phyloP scores from a whole-genome alignment of 805 yeast genomes.

The Yarrowia keelungensis region DNA sequence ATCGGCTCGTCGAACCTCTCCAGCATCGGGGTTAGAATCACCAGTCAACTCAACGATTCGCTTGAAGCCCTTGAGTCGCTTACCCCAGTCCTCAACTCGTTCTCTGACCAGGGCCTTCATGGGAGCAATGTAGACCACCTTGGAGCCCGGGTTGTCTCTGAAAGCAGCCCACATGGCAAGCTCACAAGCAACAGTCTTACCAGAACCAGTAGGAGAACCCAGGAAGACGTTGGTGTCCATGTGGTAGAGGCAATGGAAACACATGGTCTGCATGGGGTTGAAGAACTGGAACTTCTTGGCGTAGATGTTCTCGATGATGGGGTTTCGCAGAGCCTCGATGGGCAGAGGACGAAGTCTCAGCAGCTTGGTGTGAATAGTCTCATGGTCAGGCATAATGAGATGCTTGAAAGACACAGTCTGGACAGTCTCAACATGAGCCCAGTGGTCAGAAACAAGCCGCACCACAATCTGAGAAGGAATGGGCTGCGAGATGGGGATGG shows the following conservation, averaged over 20 bases:
- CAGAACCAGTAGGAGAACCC: slow-evolving; percentile 99
- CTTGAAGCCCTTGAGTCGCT: slow-evolving; percentile 46
- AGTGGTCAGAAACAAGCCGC: slow-evolving; percentile 78
- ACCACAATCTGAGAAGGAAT: slow-evolving; percentile 88
- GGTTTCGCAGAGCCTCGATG: slow-evolving; percentile 74
- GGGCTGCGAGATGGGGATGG: slow-evolving; percentile 90
- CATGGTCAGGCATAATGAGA: slow-evolving; percentile 85
- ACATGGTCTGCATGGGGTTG: slow-evolving; percentile 99
- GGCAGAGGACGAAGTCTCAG: slow-evolving; percentile 87
- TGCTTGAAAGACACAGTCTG: slow-evolving; percentile 88
- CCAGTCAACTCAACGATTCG: slow-evolving; percentile 81
- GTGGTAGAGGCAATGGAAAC: slow-evolving; percentile 87
- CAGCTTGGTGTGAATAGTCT: slow-evolving; percentile 81
- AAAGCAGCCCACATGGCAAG: slow-evolving; percentile 97
- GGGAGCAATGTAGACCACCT: slow-evolving; percentile 85
- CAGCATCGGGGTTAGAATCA: slow-evolving; percentile 77
- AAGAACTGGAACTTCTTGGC: slow-evolving; percentile 75
- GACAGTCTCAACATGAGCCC: slow-evolving; percentile 85
- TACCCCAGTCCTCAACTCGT: slow-evolving; percentile 82
- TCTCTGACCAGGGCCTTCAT: slow-evolving; percentile 88
- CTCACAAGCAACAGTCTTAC: slow-evolving; percentile 97
- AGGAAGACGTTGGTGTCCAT: slow-evolving; percentile 80
- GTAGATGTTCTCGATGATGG: slow-evolving; percentile 72
- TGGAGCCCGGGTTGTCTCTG: slow-evolving; percentile 76
- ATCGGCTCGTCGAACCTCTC: slow-evolving; percentile 70